A percentile compares a stretch with the other conserved stretches of the same genome.
phyloP scores from a whole-genome alignment of 495 filamentous ascomycete species.

The Podospora australis region DNA sequence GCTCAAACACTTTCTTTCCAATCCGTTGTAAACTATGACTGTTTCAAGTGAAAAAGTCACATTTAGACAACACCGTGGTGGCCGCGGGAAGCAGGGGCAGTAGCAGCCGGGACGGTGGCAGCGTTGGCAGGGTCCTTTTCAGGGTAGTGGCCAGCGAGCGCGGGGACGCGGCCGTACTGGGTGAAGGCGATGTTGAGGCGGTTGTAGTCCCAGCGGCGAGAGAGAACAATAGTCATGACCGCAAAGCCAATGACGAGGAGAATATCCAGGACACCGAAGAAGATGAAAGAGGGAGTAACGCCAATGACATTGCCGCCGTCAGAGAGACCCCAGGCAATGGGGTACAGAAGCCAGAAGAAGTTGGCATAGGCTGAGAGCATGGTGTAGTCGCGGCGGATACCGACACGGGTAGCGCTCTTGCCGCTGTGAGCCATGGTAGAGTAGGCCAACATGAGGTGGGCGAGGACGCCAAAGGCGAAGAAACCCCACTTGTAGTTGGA shows the following conservation, averaged over 20 bases:
- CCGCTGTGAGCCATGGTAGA: slow-evolving; percentile 25
- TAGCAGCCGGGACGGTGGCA: slow-evolving; percentile 11
- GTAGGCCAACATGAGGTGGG: slow-evolving; percentile 30
- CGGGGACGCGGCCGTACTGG: slow-evolving; percentile 46
- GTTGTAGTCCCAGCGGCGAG: slow-evolving; percentile 42
- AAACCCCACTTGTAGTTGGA: slow-evolving; percentile 49
- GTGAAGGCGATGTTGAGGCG: slow-evolving; percentile 45
- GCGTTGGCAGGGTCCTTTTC: slow-evolving; percentile 34
- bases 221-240: slow-evolving; percentile 32
- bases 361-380: slow-evolving; percentile 36
- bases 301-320: slow-evolving; percentile 43
- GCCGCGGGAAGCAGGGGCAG: neutral
- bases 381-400: slow-evolving; percentile 33
- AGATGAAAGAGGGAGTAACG: slow-evolving; percentile 36
- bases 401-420: slow-evolving; percentile 30
- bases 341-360: slow-evolving; percentile 44
- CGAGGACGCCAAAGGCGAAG: slow-evolving; percentile 38
- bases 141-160: slow-evolving; percentile 31
- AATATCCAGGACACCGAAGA: slow-evolving; percentile 42
- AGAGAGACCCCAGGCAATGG: slow-evolving; percentile 40
- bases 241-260: slow-evolving; percentile 31
- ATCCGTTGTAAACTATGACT: too few species aligned
- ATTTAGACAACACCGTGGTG: too few species aligned
- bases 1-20: too few species aligned
- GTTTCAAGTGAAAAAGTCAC: too few species aligned